phyloP scores from a whole-genome alignment of 75 land plant genomes.

The Azolla pinnata region DNA sequence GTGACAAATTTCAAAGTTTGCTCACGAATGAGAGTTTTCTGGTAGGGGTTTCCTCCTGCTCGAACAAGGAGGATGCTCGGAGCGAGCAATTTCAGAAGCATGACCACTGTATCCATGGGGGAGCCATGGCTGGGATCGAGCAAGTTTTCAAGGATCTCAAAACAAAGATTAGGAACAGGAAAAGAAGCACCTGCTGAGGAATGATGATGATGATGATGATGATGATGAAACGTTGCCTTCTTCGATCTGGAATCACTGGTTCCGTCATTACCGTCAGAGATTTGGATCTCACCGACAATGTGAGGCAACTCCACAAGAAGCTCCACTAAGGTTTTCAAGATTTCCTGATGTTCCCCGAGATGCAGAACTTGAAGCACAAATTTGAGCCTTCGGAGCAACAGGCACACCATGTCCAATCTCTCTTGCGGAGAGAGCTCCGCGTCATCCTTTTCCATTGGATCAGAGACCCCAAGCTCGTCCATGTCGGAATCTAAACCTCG shows the following conservation, averaged over 20 bases:
- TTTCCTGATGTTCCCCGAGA: conserved; percentile 46
- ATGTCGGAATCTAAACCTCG: too few relatives aligned
- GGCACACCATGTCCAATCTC: conserved; percentile 16
- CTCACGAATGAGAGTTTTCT: conserved; percentile 10
- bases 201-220: neutral
- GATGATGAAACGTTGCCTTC: neutral
- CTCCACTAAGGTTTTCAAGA: conserved; percentile 52
- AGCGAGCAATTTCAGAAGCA: conserved; percentile 39
- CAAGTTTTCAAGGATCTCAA: conserved; percentile 26
- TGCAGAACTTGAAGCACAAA: conserved; percentile 28
- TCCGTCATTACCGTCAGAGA: conserved; percentile 6
- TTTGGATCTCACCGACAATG: conserved; percentile 17
- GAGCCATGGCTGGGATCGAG: conserved; percentile 53
- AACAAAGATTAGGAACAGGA: conserved; percentile 24
- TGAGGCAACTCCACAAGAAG: conserved; percentile 43
- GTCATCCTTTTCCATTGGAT: too few relatives aligned
- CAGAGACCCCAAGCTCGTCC: too few relatives aligned
- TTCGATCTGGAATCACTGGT: neutral
- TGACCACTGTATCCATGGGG: conserved; percentile 24
- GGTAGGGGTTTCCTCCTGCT: conserved; percentile 15
- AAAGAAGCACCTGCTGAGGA: conserved; percentile 1
- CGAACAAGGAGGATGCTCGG: conserved; percentile 38
- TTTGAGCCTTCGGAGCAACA: conserved; percentile 29
- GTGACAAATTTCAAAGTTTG: conserved; percentile 26
- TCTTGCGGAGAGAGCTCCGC: neutral